Evolutionary conservation across 371 early-diverging fungal genomes (phyloP).

Genomic region (Mortierella sp.): DNA sequence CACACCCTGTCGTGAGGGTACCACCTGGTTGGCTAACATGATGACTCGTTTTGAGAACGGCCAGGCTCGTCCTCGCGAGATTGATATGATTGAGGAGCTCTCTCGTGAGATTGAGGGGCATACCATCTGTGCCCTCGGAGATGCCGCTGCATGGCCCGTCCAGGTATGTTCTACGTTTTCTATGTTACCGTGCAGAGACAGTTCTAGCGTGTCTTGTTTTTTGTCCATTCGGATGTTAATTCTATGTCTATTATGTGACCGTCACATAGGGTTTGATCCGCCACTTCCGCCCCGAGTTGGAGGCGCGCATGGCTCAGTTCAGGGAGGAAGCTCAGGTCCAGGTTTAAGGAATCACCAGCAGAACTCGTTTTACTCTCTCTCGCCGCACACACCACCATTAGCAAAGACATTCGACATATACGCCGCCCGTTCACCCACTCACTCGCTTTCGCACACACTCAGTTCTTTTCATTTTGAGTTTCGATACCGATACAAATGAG

Average conservation of each 20-base stretch:
- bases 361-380: too few relatives aligned
- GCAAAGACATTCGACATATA: not conserved
- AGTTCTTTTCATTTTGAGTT: not conserved
- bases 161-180: slow-evolving; percentile 57
- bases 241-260: not conserved
- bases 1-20: slow-evolving; percentile 98
- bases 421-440: not conserved
- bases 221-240: not conserved
- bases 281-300: slow-evolving; percentile 94
- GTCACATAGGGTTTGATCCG: slow-evolving; percentile 86
- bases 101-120: slow-evolving; percentile 98
- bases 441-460: not conserved
- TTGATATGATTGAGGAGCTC: slow-evolving; percentile 93
- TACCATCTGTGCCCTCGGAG: slow-evolving; percentile 98
- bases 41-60: slow-evolving; percentile 97
- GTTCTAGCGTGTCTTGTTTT: not conserved
- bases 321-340: slow-evolving; percentile 46
- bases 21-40: slow-evolving; percentile 95
- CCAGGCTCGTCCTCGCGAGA: slow-evolving; percentile 86
- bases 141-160: slow-evolving; percentile 99
- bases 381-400: not conserved
- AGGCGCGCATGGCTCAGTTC: slow-evolving; percentile 83
- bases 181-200: too few relatives aligned
- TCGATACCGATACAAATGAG: not conserved
- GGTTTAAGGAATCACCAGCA: slow-evolving; percentile 16